These are phyloP conservation scores for Cyberlindnera japonica DNA, from an alignment of 805 yeast genomes.

Conservation along the genomic window DNA sequence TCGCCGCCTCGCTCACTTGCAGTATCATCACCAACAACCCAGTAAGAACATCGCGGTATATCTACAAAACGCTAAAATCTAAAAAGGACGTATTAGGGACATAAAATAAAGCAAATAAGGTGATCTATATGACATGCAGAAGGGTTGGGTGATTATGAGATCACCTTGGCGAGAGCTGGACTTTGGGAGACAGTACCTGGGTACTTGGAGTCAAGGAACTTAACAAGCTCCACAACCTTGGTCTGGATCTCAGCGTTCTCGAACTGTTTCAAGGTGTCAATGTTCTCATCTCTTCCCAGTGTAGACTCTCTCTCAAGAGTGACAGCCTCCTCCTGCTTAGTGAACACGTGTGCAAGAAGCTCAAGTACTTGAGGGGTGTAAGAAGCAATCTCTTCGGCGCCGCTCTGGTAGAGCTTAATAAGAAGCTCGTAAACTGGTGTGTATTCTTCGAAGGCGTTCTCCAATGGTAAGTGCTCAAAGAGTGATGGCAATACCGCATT, in stretches of 20 bases:
- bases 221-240: constrained; percentile 67
- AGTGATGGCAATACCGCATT: constrained; percentile 72
- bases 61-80: no score
- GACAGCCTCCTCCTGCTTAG: constrained; percentile 70
- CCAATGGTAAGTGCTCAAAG: constrained; percentile 76
- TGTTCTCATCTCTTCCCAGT: constrained; percentile 79
- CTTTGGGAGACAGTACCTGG: constrained; percentile 57
- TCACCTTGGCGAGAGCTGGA: constrained; percentile 33
- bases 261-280: constrained; percentile 77
- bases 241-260: constrained; percentile 60
- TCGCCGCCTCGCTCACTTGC: no score
- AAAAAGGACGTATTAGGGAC: no score
- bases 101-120: background rate
- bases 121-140: no score
- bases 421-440: constrained; percentile 82
- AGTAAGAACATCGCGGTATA: no score
- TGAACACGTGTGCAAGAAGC: constrained; percentile 65
- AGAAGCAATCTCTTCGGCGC: constrained; percentile 49
- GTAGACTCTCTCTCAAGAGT: constrained; percentile 70
- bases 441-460: constrained; percentile 89
- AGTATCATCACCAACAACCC: no score
- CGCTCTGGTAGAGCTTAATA: constrained; percentile 63
- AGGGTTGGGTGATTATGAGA: constrained; percentile 19
- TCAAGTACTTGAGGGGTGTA: constrained; percentile 61
- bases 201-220: constrained; percentile 62